phyloP scores from a whole-genome alignment of 768 basidiomycete species.

The Suillus cothurnatus region DNA sequence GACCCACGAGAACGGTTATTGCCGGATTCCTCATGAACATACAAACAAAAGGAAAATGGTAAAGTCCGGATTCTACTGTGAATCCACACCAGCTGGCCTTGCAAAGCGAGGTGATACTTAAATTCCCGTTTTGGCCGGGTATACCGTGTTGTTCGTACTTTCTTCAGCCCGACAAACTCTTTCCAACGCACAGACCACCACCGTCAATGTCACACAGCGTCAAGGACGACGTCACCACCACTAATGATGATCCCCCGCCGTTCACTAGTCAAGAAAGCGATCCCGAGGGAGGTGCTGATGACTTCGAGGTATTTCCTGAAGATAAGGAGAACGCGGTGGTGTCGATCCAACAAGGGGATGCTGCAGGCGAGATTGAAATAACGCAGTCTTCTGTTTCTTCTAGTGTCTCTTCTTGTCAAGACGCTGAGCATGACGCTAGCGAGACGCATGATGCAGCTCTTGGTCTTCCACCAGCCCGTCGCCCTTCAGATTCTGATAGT shows the following conservation, averaged over 20 bases:
- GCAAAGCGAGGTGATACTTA: background rate
- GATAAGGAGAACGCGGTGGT: conserved; percentile 17
- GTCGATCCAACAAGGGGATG: conserved; percentile 16
- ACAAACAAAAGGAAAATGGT: background rate
- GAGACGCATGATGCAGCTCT: conserved; percentile 30
- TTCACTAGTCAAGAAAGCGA: conserved; percentile 58
- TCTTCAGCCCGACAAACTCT: conserved; percentile 24
- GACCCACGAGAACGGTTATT: background rate
- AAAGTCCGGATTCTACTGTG: background rate
- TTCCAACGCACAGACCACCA: conserved; percentile 33
- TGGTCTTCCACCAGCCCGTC: conserved; percentile 28
- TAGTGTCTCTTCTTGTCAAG: conserved; percentile 22
- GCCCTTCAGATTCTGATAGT: conserved; percentile 47
- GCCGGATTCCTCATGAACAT: background rate
- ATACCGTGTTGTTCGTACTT: conserved; percentile 33
- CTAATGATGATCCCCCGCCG: conserved; percentile 23
- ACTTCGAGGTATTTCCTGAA: conserved; percentile 3
- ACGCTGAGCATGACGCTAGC: conserved; percentile 30
- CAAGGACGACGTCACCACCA: conserved; percentile 18
- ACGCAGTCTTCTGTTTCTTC: conserved; percentile 22
- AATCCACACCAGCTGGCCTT: background rate
- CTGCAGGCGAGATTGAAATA: conserved; percentile 14
- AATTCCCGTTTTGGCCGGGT: conserved; percentile 3
- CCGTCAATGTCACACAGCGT: conserved; percentile 30
- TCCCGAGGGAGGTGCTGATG: conserved; percentile 60